Conservation (phyloP, 176 grass and related monocot genomes). For the Bothriochloa decipiens region DNA sequence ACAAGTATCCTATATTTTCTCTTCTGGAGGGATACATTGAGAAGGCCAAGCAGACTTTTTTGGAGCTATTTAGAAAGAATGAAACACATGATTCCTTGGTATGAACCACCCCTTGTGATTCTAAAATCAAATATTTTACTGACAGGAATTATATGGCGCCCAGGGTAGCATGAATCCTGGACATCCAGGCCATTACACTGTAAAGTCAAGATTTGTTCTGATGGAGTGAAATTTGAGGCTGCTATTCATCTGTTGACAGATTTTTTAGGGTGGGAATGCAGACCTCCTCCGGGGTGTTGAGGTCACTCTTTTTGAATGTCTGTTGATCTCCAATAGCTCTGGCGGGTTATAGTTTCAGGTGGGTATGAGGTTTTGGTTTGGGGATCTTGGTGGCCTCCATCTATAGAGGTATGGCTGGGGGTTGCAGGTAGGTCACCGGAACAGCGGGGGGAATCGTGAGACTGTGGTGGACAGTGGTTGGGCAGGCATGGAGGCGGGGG, state of each 20-base stretch:
- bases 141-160: not conserved
- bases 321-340: not conserved
- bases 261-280: not conserved
- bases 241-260: not conserved
- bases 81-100: not conserved
- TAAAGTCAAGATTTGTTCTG: no score
- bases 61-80: not conserved
- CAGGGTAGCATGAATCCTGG: not conserved
- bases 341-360: not conserved
- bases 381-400: not conserved
- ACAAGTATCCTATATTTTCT: not conserved
- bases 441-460: not conserved
- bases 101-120: not conserved
- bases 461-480: not conserved
- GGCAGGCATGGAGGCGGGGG: not conserved
- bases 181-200: no score
- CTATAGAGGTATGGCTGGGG: not conserved
- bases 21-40: constrained; percentile 10
- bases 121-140: not conserved
- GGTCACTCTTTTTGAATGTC: not conserved
- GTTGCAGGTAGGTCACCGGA: not conserved
- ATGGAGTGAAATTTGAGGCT: no score
- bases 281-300: not conserved
- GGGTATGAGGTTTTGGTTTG: not conserved
- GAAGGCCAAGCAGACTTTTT: not conserved